Base-by-base conservation (phyloP, 2,329 filamentous ascomycete species). In the Fusarium odoratissimum region DNA sequence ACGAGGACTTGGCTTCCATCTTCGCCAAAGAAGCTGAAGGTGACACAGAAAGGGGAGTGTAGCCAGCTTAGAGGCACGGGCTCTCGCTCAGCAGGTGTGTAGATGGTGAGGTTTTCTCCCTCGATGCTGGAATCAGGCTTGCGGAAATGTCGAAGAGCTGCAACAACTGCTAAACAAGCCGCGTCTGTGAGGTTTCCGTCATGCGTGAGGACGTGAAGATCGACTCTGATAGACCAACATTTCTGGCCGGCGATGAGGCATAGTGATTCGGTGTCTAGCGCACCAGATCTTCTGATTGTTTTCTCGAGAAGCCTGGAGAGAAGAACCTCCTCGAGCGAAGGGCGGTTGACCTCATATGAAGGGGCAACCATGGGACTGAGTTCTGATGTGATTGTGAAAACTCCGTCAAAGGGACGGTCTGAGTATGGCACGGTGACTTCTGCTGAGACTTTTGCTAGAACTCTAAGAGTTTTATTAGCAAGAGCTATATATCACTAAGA, bases 241-340 rank as follows among this genome's bases (percentile, higher is more conserved):
- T 97, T 97, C 67, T 93, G 88, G 12, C 94, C 95, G 16, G 96
- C 95, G 33, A 98, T 87, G 28, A 99, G 93, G 82, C 96, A 99
- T 48, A 99, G 88, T 8, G 95, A 97, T 83, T 99, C 96, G 38
- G 95, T 97, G 81, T 98, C 95, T 44, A 99, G 90, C 11, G 96
- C 95, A 75, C 93, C 93, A 3, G 95, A 97, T 67, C 96, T 92
- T 45, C 96, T 95, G 68, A 98, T 91, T 13, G 96, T 95, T 84
- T 97, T 97, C 82, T 99, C 96, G 25, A 99, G 91, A 45, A 96
- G 89, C 38, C 95, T 91, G 14, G 95, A 95, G 33, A 98, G 90
- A 45, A 97, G 89, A 6, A 95, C 88, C 83, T 98, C 96, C 62
- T 92, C 89, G 77, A 97, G 93, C 71, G 92, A 95, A 52, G 93